These are phyloP conservation scores for Podospora pseudoanserina DNA, from an alignment of 495 filamentous ascomycete species.

Conservation along the genomic window DNA sequence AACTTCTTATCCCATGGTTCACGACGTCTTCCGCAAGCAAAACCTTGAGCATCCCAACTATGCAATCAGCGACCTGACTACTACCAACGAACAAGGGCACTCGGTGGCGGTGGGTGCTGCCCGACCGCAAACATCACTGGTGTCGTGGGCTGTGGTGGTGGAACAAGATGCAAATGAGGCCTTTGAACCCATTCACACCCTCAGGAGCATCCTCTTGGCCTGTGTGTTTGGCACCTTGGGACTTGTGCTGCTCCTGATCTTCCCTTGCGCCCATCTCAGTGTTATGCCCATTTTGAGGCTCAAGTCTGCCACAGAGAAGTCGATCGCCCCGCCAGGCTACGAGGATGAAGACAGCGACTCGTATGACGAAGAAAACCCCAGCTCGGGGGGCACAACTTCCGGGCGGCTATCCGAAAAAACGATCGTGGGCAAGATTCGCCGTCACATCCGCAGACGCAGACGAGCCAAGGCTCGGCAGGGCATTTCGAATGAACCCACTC, in stretches of 20 bases:
- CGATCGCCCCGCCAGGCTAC: slow-evolving; percentile 62
- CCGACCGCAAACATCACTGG: slow-evolving; percentile 57
- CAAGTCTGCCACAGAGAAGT: slow-evolving; percentile 72
- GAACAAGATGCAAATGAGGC: slow-evolving; percentile 73
- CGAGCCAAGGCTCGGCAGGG: slow-evolving; percentile 30
- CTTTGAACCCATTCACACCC: slow-evolving; percentile 64
- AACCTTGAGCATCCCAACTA: slow-evolving; percentile 49
- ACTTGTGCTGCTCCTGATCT: slow-evolving; percentile 59
- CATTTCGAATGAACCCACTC: slow-evolving; percentile 43
- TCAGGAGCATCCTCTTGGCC: slow-evolving; percentile 72
- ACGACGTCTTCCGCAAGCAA: slow-evolving; percentile 48
- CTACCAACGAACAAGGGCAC: slow-evolving; percentile 63
- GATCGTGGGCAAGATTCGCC: slow-evolving; percentile 34
- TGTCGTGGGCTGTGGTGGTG: slow-evolving; percentile 76
- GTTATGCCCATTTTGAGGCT: slow-evolving; percentile 76
- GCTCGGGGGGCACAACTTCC: slow-evolving; percentile 33
- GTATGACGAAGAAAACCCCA: slow-evolving; percentile 44
- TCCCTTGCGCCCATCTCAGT: slow-evolving; percentile 74
- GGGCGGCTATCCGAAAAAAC: slow-evolving; percentile 40
- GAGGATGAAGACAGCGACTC: slow-evolving; percentile 43
- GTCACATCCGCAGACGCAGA: slow-evolving; percentile 27
- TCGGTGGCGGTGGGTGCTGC: slow-evolving; percentile 70
- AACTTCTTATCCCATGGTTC: slow-evolving; percentile 53
- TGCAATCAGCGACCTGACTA: slow-evolving; percentile 60
- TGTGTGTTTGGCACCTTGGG: slow-evolving; percentile 83